Conservation (phyloP, 768 basidiomycete species). For the Russula sp. region DNA sequence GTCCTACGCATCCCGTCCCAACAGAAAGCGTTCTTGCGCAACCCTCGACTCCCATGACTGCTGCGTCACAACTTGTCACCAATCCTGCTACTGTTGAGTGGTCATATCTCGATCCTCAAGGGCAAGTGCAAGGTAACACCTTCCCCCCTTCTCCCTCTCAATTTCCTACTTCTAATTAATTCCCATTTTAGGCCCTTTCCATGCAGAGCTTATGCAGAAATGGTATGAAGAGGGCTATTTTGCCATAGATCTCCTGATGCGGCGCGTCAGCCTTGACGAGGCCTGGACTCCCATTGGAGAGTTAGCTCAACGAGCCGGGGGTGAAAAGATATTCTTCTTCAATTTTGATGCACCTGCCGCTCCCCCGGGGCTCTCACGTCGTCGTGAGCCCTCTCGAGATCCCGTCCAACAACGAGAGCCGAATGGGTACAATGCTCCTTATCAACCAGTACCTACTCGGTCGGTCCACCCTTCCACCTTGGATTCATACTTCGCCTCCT, state of each 20-base stretch:
- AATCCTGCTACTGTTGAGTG: conserved; percentile 71
- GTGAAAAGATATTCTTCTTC: conserved; percentile 62
- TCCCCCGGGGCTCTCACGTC: conserved; percentile 56
- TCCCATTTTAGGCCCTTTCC: conserved; percentile 70
- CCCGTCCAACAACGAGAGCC: conserved; percentile 42
- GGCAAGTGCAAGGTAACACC: conserved; percentile 79
- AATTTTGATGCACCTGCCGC: conserved; percentile 41
- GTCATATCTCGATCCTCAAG: conserved; percentile 91
- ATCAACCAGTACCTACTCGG: conserved; percentile 65
- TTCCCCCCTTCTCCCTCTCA: neutral
- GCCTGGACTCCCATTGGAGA: conserved; percentile 67
- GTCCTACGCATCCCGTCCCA: conserved; percentile 6
- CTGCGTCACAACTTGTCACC: conserved; percentile 43
- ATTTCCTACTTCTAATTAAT: conserved; percentile 14
- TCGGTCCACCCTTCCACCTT: conserved; percentile 60
- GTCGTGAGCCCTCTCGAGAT: conserved; percentile 50
- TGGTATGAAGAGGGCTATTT: conserved; percentile 95
- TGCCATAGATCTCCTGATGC: conserved; percentile 75
- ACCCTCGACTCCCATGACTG: neutral
- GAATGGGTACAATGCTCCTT: conserved; percentile 48
- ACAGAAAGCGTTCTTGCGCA: conserved; percentile 8
- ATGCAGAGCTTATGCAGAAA: conserved; percentile 86
- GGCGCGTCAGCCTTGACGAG: conserved; percentile 65
- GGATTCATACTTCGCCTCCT: conserved; percentile 54
- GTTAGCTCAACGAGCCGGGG: conserved; percentile 51